These are phyloP conservation scores for Dichotomocladium elegans DNA, from an alignment of 371 early-diverging fungal species.

Conservation along the genomic window DNA sequence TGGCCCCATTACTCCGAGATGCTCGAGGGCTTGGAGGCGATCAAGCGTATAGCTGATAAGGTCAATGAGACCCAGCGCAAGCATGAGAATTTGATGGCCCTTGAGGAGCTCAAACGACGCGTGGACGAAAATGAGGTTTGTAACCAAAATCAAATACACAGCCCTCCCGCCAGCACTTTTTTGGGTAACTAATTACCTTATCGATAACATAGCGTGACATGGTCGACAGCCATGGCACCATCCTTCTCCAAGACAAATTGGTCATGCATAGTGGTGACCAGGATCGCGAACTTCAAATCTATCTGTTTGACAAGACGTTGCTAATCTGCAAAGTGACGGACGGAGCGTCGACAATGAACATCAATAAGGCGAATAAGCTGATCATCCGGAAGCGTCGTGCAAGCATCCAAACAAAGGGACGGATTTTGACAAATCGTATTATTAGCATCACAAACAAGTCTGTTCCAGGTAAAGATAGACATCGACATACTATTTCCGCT, in stretches of 20 bases:
- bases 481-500: not conserved
- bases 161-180: no score
- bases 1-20: constrained; percentile 76
- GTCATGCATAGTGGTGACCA: constrained; percentile 67
- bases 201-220: constrained; percentile 8
- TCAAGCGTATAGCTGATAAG: constrained; percentile 83
- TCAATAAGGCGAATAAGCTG: constrained; percentile 35
- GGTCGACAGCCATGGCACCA: constrained; percentile 69
- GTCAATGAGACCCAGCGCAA: constrained; percentile 90
- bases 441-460: constrained; percentile 16
- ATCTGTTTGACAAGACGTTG: constrained; percentile 85
- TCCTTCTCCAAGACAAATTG: constrained; percentile 81
- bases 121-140: constrained; percentile 8
- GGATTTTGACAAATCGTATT: constrained; percentile 23
- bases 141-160: no score
- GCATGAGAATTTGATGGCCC: constrained; percentile 79
- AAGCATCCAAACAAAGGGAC: constrained; percentile 72
- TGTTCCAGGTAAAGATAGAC: constrained; percentile 1
- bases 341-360: constrained; percentile 21
- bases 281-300: constrained; percentile 77
- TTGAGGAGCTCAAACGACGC: constrained; percentile 72
- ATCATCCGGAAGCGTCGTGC: constrained; percentile 43
- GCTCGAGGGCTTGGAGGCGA: constrained; percentile 68
- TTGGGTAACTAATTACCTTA: no score
- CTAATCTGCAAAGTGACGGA: constrained; percentile 80